phyloP scores from a whole-genome alignment of 2,329 filamentous ascomycete genomes.

The Xylariaceae sp. region DNA sequence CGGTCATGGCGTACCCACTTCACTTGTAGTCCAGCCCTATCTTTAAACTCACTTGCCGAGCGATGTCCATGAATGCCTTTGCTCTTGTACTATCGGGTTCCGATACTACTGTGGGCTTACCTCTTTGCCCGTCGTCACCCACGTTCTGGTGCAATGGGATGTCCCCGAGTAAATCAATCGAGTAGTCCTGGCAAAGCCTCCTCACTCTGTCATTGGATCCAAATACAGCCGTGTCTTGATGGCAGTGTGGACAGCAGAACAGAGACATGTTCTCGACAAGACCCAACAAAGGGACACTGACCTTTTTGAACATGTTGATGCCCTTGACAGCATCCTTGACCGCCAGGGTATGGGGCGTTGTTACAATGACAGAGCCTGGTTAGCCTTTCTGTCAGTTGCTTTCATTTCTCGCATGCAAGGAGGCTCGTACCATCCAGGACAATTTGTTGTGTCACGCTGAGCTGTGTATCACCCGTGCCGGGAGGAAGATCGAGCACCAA shows the following conservation, averaged over 20 bases:
- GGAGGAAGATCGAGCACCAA: slow-evolving; percentile 88
- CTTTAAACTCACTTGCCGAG: slow-evolving; percentile 49
- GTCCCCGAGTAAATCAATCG: slow-evolving; percentile 78
- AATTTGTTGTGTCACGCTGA: slow-evolving; percentile 95
- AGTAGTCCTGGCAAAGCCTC: slow-evolving; percentile 65
- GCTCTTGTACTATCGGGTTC: slow-evolving; percentile 74
- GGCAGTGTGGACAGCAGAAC: slow-evolving; percentile 76
- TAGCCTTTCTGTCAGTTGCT: slow-evolving; percentile 9
- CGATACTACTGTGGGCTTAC: slow-evolving; percentile 84
- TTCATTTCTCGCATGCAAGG: not conserved
- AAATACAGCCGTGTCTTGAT: slow-evolving; percentile 70
- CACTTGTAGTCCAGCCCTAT: slow-evolving; percentile 36
- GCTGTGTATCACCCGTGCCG: slow-evolving; percentile 90
- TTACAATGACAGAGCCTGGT: slow-evolving; percentile 74
- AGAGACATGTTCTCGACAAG: slow-evolving; percentile 91
- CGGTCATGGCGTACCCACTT: not conserved
- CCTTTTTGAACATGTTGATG: slow-evolving; percentile 86
- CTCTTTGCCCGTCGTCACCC: slow-evolving; percentile 79
- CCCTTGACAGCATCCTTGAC: slow-evolving; percentile 89
- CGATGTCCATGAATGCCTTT: slow-evolving; percentile 67
- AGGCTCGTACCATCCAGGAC: slow-evolving; percentile 64
- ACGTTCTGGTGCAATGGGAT: slow-evolving; percentile 84
- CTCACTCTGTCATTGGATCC: slow-evolving; percentile 62
- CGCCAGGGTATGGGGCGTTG: slow-evolving; percentile 89
- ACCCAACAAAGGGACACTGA: slow-evolving; percentile 74